A percentile compares a stretch with the other conserved stretches of the same genome.
Conservation (phyloP, 1,284 basidiomycete genomes). For the Cutaneotrichosporon sp. region DNA sequence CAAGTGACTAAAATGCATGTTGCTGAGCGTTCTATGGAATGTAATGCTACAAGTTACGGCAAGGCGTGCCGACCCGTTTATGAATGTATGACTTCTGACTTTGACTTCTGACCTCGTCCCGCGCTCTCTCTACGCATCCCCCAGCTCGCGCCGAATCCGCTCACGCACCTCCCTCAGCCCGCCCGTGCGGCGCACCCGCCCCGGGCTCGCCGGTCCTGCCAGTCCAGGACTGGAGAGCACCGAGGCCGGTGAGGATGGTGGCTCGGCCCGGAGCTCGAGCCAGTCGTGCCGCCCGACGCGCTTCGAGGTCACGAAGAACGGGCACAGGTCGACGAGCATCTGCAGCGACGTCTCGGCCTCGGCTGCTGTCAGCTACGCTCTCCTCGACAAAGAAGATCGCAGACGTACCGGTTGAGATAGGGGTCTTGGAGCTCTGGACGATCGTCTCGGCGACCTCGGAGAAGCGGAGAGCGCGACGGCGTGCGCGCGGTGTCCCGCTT, state of each 20-base stretch:
- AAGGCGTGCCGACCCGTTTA: not conserved
- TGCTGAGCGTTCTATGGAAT: constrained; percentile 3
- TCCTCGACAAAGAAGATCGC: no score
- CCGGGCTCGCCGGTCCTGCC: constrained; percentile 40
- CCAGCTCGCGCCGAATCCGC: constrained; percentile 49
- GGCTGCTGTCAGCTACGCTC: no score
- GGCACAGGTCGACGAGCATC: constrained; percentile 51
- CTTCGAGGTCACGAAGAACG: constrained; percentile 50
- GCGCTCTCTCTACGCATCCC: constrained; percentile 19
- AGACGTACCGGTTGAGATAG: constrained; percentile 52
- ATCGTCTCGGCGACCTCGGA: constrained; percentile 50
- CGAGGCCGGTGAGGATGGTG: not conserved
- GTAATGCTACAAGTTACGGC: constrained; percentile 1
- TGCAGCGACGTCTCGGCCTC: constrained; percentile 52
- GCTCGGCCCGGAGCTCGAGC: constrained; percentile 51
- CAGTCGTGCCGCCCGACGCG: constrained; percentile 48
- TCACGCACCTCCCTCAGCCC: constrained; percentile 50
- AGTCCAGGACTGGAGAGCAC: constrained; percentile 14
- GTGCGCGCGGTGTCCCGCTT: constrained; percentile 33
- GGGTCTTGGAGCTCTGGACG: constrained; percentile 54
- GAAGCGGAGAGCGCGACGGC: constrained; percentile 49
- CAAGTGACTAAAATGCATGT: not conserved
- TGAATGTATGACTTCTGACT: not conserved
- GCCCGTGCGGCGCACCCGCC: constrained; percentile 41
- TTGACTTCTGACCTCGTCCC: no score